These are phyloP conservation scores for Zygoascus tannicola DNA, from an alignment of 805 yeast genomes.

Conservation along the genomic window DNA sequence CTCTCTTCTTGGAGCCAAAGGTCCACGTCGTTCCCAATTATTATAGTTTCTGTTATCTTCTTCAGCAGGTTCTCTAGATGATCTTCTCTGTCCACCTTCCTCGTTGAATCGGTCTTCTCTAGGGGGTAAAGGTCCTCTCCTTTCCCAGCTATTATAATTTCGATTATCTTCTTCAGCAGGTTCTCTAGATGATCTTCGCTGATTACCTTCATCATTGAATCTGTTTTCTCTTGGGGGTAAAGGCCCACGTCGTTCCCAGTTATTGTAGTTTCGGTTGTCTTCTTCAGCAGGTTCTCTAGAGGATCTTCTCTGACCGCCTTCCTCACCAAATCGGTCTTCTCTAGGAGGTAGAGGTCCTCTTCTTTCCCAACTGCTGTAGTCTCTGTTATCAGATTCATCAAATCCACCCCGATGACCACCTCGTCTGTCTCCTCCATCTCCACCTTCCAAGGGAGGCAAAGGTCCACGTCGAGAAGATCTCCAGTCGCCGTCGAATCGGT, in stretches of 20 bases:
- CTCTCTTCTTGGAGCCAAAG: slow-evolving; percentile 31
- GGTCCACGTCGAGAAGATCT: slow-evolving; percentile 15
- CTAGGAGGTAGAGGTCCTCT: slow-evolving; percentile 42
- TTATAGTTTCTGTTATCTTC: slow-evolving; percentile 18
- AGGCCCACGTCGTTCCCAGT: slow-evolving; percentile 35
- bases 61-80: slow-evolving; percentile 18
- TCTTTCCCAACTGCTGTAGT: slow-evolving; percentile 27
- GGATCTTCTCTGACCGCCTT: slow-evolving; percentile 9
- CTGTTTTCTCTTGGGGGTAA: slow-evolving; percentile 44
- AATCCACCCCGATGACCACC: slow-evolving; percentile 29
- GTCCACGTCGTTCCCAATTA: slow-evolving; percentile 33
- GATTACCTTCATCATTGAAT: too few species aligned
- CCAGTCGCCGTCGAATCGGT: slow-evolving; percentile 33
- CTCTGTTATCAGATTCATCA: slow-evolving; percentile 18
- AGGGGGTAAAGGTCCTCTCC: slow-evolving; percentile 40
- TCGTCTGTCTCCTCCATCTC: slow-evolving; percentile 24
- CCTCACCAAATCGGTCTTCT: slow-evolving; percentile 26
- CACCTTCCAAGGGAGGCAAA: slow-evolving; percentile 17
- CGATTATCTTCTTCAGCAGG: slow-evolving; percentile 18
- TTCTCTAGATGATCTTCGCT: slow-evolving; percentile 5
- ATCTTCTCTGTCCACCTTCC: slow-evolving; percentile 2
- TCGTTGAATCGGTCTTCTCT: slow-evolving; percentile 36
- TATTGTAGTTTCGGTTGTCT: slow-evolving; percentile 16
- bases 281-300: slow-evolving; percentile 20
- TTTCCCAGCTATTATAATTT: slow-evolving; percentile 26